phyloP scores from a whole-genome alignment of 2,329 filamentous ascomycete species.

The Neopestalotiopsis sp. region DNA sequence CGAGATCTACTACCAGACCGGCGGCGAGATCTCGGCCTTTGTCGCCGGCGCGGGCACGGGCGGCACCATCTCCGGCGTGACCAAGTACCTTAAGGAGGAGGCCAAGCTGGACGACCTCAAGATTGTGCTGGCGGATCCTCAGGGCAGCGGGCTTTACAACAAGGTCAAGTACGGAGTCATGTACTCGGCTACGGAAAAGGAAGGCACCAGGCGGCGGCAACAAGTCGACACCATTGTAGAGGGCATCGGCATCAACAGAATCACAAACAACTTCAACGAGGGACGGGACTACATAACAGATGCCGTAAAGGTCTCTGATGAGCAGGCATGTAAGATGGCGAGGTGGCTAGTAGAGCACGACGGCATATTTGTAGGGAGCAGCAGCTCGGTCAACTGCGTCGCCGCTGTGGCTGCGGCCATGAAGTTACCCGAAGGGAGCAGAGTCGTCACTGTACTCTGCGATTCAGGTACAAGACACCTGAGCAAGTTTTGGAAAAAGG shows the following conservation, averaged over 20 bases:
- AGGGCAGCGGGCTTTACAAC: slow-evolving; percentile 93
- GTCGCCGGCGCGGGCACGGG: slow-evolving; percentile 94
- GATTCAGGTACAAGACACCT: slow-evolving; percentile 83
- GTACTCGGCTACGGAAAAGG: slow-evolving; percentile 87
- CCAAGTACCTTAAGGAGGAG: slow-evolving; percentile 79
- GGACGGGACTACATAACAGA: slow-evolving; percentile 88
- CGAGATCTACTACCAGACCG: slow-evolving; percentile 83
- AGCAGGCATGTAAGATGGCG: slow-evolving; percentile 92
- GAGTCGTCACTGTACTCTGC: slow-evolving; percentile 83
- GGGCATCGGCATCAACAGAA: slow-evolving; percentile 91
- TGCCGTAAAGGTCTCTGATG: slow-evolving; percentile 85
- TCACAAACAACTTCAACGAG: slow-evolving; percentile 92
- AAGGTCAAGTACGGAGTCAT: slow-evolving; percentile 92
- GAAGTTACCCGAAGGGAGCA: slow-evolving; percentile 64
- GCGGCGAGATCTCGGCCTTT: slow-evolving; percentile 80
- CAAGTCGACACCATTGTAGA: slow-evolving; percentile 98
- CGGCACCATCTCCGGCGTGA: slow-evolving; percentile 88
- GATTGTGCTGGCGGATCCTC: slow-evolving; percentile 89
- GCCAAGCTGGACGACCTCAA: slow-evolving; percentile 63
- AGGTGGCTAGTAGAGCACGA: slow-evolving; percentile 95
- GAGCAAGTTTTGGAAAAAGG: slow-evolving; percentile 83
- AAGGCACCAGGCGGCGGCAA: slow-evolving; percentile 85
- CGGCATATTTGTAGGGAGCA: slow-evolving; percentile 92
- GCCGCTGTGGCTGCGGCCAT: slow-evolving; percentile 75
- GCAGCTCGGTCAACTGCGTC: slow-evolving; percentile 95